Evolutionary conservation across 768 basidiomycete species (phyloP).

Genomic region (Coprinopsis sp.): DNA sequence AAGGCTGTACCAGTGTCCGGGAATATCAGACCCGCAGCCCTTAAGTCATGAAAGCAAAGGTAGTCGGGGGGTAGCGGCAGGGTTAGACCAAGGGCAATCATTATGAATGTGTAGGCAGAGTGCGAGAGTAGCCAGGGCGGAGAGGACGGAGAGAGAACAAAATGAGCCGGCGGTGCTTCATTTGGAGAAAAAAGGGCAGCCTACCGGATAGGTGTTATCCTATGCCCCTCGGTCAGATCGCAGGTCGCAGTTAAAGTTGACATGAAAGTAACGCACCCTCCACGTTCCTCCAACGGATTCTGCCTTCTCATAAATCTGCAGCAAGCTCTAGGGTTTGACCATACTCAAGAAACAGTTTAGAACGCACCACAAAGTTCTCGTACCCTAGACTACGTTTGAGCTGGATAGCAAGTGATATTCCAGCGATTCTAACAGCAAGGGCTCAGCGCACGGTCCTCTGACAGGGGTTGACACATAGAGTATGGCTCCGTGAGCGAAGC

Average conservation of each 20-base stretch:
- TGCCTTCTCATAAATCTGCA: slow-evolving; percentile 49
- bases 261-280: slow-evolving; percentile 36
- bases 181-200: slow-evolving; percentile 10
- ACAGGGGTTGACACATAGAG: too few species aligned
- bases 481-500: too few species aligned
- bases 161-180: background rate
- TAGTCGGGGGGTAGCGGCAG: background rate
- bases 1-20: slow-evolving; percentile 51
- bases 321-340: background rate
- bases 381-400: slow-evolving; percentile 40
- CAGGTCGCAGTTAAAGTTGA: background rate
- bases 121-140: background rate
- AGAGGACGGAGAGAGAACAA: background rate
- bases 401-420: slow-evolving; percentile 45
- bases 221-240: slow-evolving; percentile 15
- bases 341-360: background rate
- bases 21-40: slow-evolving; percentile 56
- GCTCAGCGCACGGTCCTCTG: too few species aligned
- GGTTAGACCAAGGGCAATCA: background rate
- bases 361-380: slow-evolving; percentile 44
- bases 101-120: background rate
- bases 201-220: slow-evolving; percentile 54
- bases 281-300: slow-evolving; percentile 49
- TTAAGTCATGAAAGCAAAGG: slow-evolving; percentile 10
- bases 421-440: slow-evolving; percentile 32